phyloP scores from a whole-genome alignment of 2,329 filamentous ascomycete genomes.

The Xylaria arbuscula region DNA sequence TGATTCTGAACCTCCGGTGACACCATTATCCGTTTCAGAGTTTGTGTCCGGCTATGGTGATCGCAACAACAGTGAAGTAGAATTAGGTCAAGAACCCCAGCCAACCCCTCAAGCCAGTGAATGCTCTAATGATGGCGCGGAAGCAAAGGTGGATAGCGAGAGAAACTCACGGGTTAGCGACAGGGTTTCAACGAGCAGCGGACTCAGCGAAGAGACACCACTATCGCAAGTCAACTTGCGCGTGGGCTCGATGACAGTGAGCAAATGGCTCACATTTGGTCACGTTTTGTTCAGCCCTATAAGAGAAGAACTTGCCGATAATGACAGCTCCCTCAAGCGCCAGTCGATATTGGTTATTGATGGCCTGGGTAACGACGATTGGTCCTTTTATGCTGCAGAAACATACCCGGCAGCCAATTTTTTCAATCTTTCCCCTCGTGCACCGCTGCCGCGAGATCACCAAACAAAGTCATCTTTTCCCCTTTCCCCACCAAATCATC shows the following conservation, averaged over 20 bases:
- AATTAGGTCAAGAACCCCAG: constrained; percentile 35
- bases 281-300: constrained; percentile 85
- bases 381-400: constrained; percentile 87
- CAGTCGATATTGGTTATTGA: constrained; percentile 81
- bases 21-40: constrained; percentile 58
- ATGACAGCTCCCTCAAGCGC: constrained; percentile 62
- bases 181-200: constrained; percentile 58
- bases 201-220: constrained; percentile 68
- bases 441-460: constrained; percentile 60
- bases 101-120: constrained; percentile 47
- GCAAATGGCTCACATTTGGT: constrained; percentile 88
- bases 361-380: constrained; percentile 87
- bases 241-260: constrained; percentile 84
- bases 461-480: constrained; percentile 61
- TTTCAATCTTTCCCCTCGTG: constrained; percentile 76
- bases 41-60: constrained; percentile 56
- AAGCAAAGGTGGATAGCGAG: constrained; percentile 41
- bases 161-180: constrained; percentile 54
- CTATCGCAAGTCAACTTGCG: constrained; percentile 79
- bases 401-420: constrained; percentile 80
- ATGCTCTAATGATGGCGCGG: constrained; percentile 48
- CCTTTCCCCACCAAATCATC: constrained; percentile 74
- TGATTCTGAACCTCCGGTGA: constrained; percentile 55
- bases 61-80: constrained; percentile 49
- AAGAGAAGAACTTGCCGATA: constrained; percentile 73